phyloP scores from a whole-genome alignment of 768 basidiomycete species.

The Psilocybe sp. region DNA sequence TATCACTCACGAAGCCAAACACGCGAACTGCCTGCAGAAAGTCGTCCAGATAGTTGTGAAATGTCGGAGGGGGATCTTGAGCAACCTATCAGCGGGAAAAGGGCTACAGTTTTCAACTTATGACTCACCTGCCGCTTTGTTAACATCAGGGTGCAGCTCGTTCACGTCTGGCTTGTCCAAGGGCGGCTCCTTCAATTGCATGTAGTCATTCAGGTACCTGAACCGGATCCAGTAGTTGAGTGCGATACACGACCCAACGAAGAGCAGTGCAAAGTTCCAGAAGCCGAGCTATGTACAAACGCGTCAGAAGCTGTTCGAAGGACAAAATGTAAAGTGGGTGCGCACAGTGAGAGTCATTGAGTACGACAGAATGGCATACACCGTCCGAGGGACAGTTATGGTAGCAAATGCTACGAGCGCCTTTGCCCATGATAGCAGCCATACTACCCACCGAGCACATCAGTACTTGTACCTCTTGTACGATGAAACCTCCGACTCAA shows the following conservation, averaged over 20 bases:
- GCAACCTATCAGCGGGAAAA: constrained; percentile 1
- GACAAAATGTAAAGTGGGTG: not conserved
- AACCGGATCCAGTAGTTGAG: constrained; percentile 85
- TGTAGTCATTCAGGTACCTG: constrained; percentile 74
- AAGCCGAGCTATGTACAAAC: constrained; percentile 68
- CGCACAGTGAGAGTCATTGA: constrained; percentile 86
- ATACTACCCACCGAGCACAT: constrained; percentile 44
- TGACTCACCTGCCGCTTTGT: constrained; percentile 62
- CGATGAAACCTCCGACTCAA: not conserved
- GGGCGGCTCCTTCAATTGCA: constrained; percentile 76
- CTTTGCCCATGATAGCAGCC: constrained; percentile 78
- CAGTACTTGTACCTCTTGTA: not conserved
- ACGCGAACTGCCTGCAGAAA: constrained; percentile 95
- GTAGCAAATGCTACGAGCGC: constrained; percentile 76
- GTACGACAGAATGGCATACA: constrained; percentile 79
- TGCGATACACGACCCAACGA: constrained; percentile 60
- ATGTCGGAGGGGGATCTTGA: constrained; percentile 65
- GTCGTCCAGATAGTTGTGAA: constrained; percentile 97
- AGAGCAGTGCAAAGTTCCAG: constrained; percentile 83
- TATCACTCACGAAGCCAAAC: constrained; percentile 78
- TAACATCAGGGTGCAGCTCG: constrained; percentile 90
- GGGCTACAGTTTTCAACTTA: not conserved
- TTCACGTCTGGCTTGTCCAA: constrained; percentile 80
- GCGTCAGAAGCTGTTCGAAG: not conserved
- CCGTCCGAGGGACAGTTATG: constrained; percentile 75